phyloP scores from a whole-genome alignment of 2,329 filamentous ascomycete genomes.

The Waltergamsia citrina region DNA sequence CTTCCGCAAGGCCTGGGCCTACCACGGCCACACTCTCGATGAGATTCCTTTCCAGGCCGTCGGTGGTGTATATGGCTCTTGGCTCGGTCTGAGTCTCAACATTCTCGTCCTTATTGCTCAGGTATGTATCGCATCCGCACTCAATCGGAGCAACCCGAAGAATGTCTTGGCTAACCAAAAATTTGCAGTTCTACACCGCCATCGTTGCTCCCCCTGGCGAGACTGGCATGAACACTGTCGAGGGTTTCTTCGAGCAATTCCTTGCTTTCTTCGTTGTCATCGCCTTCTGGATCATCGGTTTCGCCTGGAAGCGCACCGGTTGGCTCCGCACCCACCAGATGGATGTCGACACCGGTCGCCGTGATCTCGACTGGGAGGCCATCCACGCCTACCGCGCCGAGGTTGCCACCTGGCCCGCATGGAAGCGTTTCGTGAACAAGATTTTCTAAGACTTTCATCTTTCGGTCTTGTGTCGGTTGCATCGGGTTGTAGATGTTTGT shows the following conservation, averaged over 20 bases:
- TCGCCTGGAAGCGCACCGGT: slow-evolving; percentile 55
- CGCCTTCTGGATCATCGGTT: slow-evolving; percentile 47
- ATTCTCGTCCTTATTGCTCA: slow-evolving; percentile 44
- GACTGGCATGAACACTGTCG: slow-evolving; percentile 25
- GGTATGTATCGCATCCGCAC: slow-evolving; percentile 19
- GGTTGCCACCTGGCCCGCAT: slow-evolving; percentile 40
- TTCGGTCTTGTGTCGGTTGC: no score
- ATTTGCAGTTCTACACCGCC: slow-evolving; percentile 37
- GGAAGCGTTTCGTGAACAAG: slow-evolving; percentile 29
- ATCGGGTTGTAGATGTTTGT: no score
- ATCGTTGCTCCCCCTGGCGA: slow-evolving; percentile 24
- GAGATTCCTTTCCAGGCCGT: slow-evolving; percentile 58
- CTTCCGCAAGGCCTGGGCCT: slow-evolving; percentile 49
- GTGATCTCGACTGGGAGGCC: slow-evolving; percentile 55
- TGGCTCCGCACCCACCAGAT: slow-evolving; percentile 52
- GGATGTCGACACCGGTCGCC: slow-evolving; percentile 57
- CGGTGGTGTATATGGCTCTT: slow-evolving; percentile 54
- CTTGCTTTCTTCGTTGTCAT: slow-evolving; percentile 45
- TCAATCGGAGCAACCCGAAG: not conserved
- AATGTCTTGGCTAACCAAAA: slow-evolving; percentile 1
- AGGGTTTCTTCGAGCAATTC: slow-evolving; percentile 46
- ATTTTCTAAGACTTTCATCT: slow-evolving; percentile 30
- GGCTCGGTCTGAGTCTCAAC: slow-evolving; percentile 49
- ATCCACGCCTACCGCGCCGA: slow-evolving; percentile 45
- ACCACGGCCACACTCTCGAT: slow-evolving; percentile 50